Percentiles rank a stretch among this genome's conserved stretches.
Evolutionary conservation across 805 yeast species (phyloP).

Genomic region (Candida awuae): DNA sequence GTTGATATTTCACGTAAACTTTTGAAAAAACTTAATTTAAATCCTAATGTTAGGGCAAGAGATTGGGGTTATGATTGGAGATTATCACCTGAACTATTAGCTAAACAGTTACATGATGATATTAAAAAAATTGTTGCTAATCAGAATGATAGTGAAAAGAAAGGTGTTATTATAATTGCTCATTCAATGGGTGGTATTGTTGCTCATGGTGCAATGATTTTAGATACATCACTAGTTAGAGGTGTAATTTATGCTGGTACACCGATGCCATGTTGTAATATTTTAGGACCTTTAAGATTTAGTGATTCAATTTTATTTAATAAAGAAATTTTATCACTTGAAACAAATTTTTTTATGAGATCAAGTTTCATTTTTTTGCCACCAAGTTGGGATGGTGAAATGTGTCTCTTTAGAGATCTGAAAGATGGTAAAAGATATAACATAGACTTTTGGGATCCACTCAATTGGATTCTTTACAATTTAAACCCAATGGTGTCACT

Average conservation of each 20-base stretch:
- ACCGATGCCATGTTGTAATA: slow-evolving; percentile 78
- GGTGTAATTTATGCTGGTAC: slow-evolving; percentile 77
- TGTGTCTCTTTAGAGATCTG: slow-evolving; percentile 62
- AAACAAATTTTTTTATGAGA: slow-evolving; percentile 83
- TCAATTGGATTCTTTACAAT: slow-evolving; percentile 70
- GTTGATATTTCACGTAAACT: slow-evolving; percentile 66
- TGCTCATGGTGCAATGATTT: slow-evolving; percentile 70
- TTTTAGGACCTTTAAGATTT: slow-evolving; percentile 74
- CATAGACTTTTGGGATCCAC: slow-evolving; percentile 71
- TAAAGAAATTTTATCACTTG: slow-evolving; percentile 67
- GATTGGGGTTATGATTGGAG: slow-evolving; percentile 96
- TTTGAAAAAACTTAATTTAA: slow-evolving; percentile 42
- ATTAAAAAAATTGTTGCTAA: slow-evolving; percentile 37
- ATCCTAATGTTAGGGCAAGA: slow-evolving; percentile 53
- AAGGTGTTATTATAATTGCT: slow-evolving; percentile 65
- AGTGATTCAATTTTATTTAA: slow-evolving; percentile 76
- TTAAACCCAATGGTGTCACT: slow-evolving; percentile 64
- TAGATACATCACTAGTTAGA: slow-evolving; percentile 57
- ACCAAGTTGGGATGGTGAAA: slow-evolving; percentile 41
- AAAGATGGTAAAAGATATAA: slow-evolving; percentile 40
- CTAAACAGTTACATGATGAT: slow-evolving; percentile 43
- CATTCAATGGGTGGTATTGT: slow-evolving; percentile 95
- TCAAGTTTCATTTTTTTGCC: slow-evolving; percentile 77
- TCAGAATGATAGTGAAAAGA: slow-evolving; percentile 28
- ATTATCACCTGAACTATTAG: slow-evolving; percentile 50